Base-by-base conservation (phyloP, 768 basidiomycete species). In the Boletales sp. region DNA sequence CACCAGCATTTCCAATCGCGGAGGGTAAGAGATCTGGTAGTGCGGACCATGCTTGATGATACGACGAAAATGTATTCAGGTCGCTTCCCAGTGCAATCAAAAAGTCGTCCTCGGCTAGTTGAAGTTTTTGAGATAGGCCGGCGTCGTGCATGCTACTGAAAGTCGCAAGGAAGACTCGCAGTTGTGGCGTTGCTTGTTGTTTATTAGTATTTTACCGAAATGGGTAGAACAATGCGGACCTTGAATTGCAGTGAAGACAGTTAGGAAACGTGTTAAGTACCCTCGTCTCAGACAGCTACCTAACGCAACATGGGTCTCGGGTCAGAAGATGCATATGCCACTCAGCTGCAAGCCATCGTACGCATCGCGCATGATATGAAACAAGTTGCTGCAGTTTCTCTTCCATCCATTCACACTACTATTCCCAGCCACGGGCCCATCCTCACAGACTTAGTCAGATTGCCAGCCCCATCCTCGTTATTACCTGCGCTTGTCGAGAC, bases 141-240 rank as follows among this genome's bases (percentile, higher is more conserved):
- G 41, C 31, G 43, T 32, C n/a, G n/a, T n/a, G n/a, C n/a, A n/a
- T n/a, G n/a, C n/a, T n/a, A n/a, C n/a, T n/a, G n/a, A n/a, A n/a
- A n/a, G n/a, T n/a, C n/a, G n/a, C n/a, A n/a, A n/a, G n/a, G n/a
- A n/a, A n/a, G n/a, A n/a, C n/a, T n/a, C n/a, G n/a, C n/a, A n/a
- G n/a, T n/a, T n/a, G n/a, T n/a, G n/a, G n/a, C n/a, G n/a, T n/a
- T n/a, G n/a, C n/a, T n/a, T n/a, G n/a, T n/a, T n/a, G n/a, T n/a
- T n/a, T n/a, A n/a, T n/a, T n/a, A n/a, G n/a, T 3, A 48, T 54
- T 54, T 6, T 31, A 11, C 6, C 31, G 6, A 31, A 31, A 6
- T 41, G n/a, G 4, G 5, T 27, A n/a, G 14, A 29, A 51, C 54
- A 57, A 52, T 56, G 56, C 56, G 56, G 56, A 55, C 32, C 42